These are phyloP conservation scores for Eremomyces bilateralis DNA, from an alignment of 495 filamentous ascomycete species.

Conservation along the genomic window DNA sequence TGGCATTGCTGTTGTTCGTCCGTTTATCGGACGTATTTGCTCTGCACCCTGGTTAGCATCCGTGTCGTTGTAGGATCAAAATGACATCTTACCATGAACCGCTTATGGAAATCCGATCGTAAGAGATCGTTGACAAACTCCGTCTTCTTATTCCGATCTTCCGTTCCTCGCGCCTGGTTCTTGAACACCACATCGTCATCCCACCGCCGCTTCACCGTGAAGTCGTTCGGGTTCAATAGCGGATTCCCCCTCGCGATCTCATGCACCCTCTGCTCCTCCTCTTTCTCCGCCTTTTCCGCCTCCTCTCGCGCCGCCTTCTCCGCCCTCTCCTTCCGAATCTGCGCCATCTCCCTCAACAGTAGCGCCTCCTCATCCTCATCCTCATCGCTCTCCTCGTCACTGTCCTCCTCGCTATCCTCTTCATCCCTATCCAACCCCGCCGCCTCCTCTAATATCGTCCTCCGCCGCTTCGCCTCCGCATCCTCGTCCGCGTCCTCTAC, in stretches of 20 bases:
- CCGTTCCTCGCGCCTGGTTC: constrained; percentile 89
- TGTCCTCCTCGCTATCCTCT: constrained; percentile 41
- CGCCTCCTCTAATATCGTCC: constrained; percentile 64
- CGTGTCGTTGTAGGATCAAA: neutral
- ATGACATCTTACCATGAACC: constrained; percentile 60
- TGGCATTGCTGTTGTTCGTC: too few species aligned
- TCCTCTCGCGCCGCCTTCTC: constrained; percentile 67
- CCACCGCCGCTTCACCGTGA: constrained; percentile 61
- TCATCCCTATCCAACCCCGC: constrained; percentile 82
- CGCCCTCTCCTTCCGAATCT: constrained; percentile 76
- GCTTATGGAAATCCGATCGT: constrained; percentile 89
- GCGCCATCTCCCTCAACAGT: constrained; percentile 76
- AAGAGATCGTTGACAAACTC: constrained; percentile 96
- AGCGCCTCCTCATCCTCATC: constrained; percentile 83
- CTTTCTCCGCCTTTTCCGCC: constrained; percentile 44
- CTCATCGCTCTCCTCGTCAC: constrained; percentile 52
- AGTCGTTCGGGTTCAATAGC: constrained; percentile 58
- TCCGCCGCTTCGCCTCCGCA: constrained; percentile 58
- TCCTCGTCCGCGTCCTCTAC: constrained; percentile 43
- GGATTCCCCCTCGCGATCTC: constrained; percentile 90
- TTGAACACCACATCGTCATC: constrained; percentile 99
- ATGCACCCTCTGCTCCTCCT: constrained; percentile 61
- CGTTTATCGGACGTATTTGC: constrained; percentile 26
- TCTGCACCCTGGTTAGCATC: constrained; percentile 25
- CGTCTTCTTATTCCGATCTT: constrained; percentile 71